Evolutionary conservation across 257 asterid genomes (phyloP), one percentile per base, ranked within the genome.

Genomic region (Schizonepeta tenuifolia): DNA sequence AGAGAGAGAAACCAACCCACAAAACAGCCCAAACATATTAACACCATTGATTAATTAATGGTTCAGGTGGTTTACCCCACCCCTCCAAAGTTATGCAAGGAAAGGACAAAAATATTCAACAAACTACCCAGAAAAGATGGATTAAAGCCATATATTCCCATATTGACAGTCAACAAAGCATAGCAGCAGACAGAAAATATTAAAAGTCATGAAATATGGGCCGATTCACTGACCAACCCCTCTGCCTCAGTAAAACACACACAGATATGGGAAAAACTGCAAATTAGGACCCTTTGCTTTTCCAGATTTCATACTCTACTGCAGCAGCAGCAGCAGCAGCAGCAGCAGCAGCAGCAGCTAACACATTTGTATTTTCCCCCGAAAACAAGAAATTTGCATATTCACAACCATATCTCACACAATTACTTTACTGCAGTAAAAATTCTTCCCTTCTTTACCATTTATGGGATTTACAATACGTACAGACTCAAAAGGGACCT

Each of bases 141-240:
- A 78, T 18, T 54, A 80, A 80, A 75, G 83, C 61, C 80, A 66
- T 61, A 21, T 56, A 68, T 75, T 40, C 76, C 71, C 71, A 63
- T 75, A 66, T 75, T 65, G 31, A 40, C 53, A 64, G 88, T 83
- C 88, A 83, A 81, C 73, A 80, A 80, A 75, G 84, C 59, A 76
- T 65, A 76, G 74, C 62, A 35, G 60, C 24, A 44, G 50, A 67
- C 62, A 54, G 38, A 40, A 53, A 64, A 41, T 22, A 73, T 56
- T 18, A 13, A 71, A 82, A 78, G 76, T 75, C 81, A 62, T 66
- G 43, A 73, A 67, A 70, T 56, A 78, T 79, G 77, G 75, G 53
- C 77, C 67, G 70, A 71, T 80, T 67, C 81, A 77, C 72, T 71
- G 67, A 79, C 72, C 72, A 43, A 1, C 56, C 79, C 84, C 2